These are phyloP conservation scores for Spinacia oleracea DNA, from an alignment of 179 eudicot species.

Conservation along the genomic window DNA sequence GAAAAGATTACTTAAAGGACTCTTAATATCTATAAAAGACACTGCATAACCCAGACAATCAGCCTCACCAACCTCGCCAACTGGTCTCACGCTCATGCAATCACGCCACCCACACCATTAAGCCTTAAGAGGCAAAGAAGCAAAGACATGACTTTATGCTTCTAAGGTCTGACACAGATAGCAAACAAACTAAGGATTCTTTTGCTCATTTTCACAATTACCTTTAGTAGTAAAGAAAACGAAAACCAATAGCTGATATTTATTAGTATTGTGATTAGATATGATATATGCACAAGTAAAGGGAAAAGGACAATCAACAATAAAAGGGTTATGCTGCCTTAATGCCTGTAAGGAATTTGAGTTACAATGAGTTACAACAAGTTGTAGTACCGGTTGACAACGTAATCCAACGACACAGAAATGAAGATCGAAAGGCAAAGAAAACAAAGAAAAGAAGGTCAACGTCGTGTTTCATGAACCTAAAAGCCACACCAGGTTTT, in stretches of 20 bases:
- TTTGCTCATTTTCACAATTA: neutral
- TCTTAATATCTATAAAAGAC: neutral
- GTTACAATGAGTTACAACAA: too few species aligned
- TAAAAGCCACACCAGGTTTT: neutral
- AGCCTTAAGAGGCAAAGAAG: neutral
- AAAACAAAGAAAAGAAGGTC: slow-evolving; percentile 10
- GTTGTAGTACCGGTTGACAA: neutral
- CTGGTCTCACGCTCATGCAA: neutral
- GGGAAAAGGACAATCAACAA: neutral
- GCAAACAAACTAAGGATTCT: neutral
- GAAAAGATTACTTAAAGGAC: neutral
- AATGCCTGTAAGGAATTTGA: neutral
- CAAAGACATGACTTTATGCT: neutral
- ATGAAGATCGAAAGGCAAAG: neutral
- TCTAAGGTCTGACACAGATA: neutral
- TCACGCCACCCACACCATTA: neutral
- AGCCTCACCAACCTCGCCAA: neutral
- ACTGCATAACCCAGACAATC: neutral
- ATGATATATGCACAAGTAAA: neutral
- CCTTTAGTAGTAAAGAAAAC: neutral
- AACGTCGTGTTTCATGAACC: slow-evolving; percentile 11
- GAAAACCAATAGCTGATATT: neutral
- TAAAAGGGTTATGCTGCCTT: neutral
- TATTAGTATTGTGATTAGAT: too few species aligned
- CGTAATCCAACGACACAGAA: neutral